A percentile compares a stretch with the other conserved stretches of the same genome.
phyloP scores from a whole-genome alignment of 192 early-diverging fungal species.

The Backusella luteola region DNA sequence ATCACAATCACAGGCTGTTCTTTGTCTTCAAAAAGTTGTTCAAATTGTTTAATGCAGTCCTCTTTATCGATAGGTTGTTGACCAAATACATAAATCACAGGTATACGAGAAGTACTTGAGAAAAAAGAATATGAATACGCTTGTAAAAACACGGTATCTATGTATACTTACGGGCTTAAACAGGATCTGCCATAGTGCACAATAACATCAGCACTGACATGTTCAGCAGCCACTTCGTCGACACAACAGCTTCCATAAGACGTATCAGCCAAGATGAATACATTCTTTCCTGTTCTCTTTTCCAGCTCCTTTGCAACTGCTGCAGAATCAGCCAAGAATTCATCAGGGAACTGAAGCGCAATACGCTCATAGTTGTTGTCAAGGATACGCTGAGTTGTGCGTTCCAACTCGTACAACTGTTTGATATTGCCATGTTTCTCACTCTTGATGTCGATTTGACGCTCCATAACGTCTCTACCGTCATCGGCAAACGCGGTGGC shows the following conservation, averaged over 20 bases:
- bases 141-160: too few species aligned
- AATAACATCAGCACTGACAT: conserved; percentile 81
- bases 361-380: conserved; percentile 51
- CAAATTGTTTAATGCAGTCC: conserved; percentile 51
- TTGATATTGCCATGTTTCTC: conserved; percentile 39
- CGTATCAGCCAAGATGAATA: conserved; percentile 92
- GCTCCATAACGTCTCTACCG: conserved; percentile 62
- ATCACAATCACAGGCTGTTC: conserved; percentile 59
- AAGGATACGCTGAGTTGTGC: conserved; percentile 53
- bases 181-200: conserved; percentile 96
- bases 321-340: conserved; percentile 70
- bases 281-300: conserved; percentile 39
- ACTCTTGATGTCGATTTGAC: conserved; percentile 41
- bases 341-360: conserved; percentile 95
- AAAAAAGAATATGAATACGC: conserved; percentile 1
- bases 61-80: conserved; percentile 64
- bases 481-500: conserved; percentile 67
- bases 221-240: conserved; percentile 94
- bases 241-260: conserved; percentile 98
- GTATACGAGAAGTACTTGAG: conserved; percentile 67
- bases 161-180: conserved; percentile 64
- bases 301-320: conserved; percentile 57
- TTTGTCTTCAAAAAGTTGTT: conserved; percentile 40
- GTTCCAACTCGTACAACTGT: conserved; percentile 60
- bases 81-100: conserved; percentile 89